phyloP scores from a whole-genome alignment of 768 basidiomycete species.

The Porphyrellus cyaneotinctus region DNA sequence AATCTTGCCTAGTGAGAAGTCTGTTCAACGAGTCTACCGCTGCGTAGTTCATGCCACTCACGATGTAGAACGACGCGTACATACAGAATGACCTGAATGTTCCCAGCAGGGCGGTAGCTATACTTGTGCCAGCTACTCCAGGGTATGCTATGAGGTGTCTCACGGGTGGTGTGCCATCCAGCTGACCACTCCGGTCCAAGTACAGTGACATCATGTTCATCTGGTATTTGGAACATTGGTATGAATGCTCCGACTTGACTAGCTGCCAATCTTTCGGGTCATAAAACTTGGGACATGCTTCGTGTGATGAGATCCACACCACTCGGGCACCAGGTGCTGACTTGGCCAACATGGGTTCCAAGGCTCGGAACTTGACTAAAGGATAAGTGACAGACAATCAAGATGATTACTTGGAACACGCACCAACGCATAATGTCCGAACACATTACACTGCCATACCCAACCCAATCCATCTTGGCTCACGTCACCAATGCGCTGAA shows the following conservation, averaged over 20 bases:
- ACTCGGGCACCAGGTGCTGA: slow-evolving; percentile 51
- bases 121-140: slow-evolving; percentile 63
- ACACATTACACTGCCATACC: slow-evolving; percentile 84
- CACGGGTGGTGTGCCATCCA: slow-evolving; percentile 9
- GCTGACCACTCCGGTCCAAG: slow-evolving; percentile 43
- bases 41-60: slow-evolving; percentile 33
- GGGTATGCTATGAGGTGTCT: slow-evolving; percentile 67
- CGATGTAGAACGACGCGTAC: slow-evolving; percentile 57
- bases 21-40: slow-evolving; percentile 1
- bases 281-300: slow-evolving; percentile 52
- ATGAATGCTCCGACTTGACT: slow-evolving; percentile 54
- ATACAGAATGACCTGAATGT: slow-evolving; percentile 47
- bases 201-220: slow-evolving; percentile 60
- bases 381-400: slow-evolving; percentile 3
- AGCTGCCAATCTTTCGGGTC: slow-evolving; percentile 72
- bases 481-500: slow-evolving; percentile 54
- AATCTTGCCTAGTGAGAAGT: slow-evolving; percentile 52
- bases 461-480: slow-evolving; percentile 71
- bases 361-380: slow-evolving; percentile 51
- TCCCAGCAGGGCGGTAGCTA: slow-evolving; percentile 46
- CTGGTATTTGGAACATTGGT: slow-evolving; percentile 73
- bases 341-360: slow-evolving; percentile 50
- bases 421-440: slow-evolving; percentile 77
- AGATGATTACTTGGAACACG: slow-evolving; percentile 23
- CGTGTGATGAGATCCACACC: slow-evolving; percentile 77